phyloP scores from a whole-genome alignment of 768 basidiomycete species.

The Hygrocybe coccinea region DNA sequence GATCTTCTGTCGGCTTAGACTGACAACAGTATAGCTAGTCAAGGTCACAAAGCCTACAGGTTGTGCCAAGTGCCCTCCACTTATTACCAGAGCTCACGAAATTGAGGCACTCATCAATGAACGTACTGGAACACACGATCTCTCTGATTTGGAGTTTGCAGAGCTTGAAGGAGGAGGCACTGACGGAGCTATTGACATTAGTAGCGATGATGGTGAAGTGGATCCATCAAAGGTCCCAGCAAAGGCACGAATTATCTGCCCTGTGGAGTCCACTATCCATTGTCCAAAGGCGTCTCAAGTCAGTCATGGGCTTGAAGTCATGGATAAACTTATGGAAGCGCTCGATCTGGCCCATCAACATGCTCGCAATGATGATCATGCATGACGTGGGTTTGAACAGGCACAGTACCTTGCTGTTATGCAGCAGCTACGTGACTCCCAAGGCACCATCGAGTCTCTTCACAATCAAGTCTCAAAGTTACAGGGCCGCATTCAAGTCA shows the following conservation, averaged over 20 bases:
- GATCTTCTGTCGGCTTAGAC: no score
- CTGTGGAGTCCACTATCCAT: background rate
- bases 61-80: conserved; percentile 20
- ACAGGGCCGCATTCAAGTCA: no score
- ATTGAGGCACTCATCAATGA: conserved; percentile 22
- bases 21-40: conserved; percentile 12
- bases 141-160: conserved; percentile 16
- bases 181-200: background rate
- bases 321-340: background rate
- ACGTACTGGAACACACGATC: conserved; percentile 13
- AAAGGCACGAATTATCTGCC: background rate
- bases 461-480: no score
- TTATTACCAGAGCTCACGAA: conserved; percentile 17
- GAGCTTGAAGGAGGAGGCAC: conserved; percentile 1
- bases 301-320: background rate
- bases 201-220: background rate
- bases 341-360: background rate
- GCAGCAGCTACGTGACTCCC: background rate
- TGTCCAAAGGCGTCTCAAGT: background rate
- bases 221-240: background rate
- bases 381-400: background rate
- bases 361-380: background rate
- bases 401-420: background rate
- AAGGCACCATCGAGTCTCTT: background rate
- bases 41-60: conserved; percentile 29